A percentile compares a stretch with the other conserved stretches of the same genome.
phyloP scores from a whole-genome alignment of 164 flowering plant species.

The Macadamia integrifolia region DNA sequence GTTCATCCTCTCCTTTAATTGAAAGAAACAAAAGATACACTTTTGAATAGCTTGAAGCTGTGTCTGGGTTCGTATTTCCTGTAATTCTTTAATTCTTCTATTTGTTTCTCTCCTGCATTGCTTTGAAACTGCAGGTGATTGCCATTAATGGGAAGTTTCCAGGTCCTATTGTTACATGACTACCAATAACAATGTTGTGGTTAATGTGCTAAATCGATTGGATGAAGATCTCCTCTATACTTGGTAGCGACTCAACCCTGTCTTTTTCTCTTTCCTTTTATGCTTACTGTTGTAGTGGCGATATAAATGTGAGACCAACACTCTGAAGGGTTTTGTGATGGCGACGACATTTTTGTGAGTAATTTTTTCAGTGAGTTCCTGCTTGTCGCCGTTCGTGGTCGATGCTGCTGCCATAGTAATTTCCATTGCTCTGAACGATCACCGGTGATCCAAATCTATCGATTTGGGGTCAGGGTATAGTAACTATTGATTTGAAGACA shows the following conservation, averaged over 20 bases:
- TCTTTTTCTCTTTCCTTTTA: neutral
- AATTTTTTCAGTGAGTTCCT: too few relatives aligned
- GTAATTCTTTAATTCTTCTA: neutral
- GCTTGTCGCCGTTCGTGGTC: too few relatives aligned
- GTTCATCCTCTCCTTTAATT: neutral
- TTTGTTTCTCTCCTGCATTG: slow-evolving; percentile 6
- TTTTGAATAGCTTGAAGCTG: neutral
- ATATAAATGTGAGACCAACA: neutral
- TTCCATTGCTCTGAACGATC: too few relatives aligned
- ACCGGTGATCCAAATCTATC: too few relatives aligned
- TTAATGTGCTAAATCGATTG: slow-evolving; percentile 73
- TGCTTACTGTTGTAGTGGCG: neutral
- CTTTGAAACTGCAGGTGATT: slow-evolving; percentile 60
- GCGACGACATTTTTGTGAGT: too few relatives aligned
- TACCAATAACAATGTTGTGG: slow-evolving; percentile 70
- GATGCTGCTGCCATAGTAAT: too few relatives aligned
- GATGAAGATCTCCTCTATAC: slow-evolving; percentile 75
- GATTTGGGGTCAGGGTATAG: too few relatives aligned
- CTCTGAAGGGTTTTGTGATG: neutral
- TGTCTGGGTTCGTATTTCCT: neutral
- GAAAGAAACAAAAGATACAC: neutral
- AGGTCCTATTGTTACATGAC: slow-evolving; percentile 77
- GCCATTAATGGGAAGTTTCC: slow-evolving; percentile 83
- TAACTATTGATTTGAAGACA: too few relatives aligned
- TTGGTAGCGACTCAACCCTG: slow-evolving; percentile 46